These are phyloP conservation scores for Populus hybrid DNA, from an alignment of 441 rosid species.

Conservation along the genomic window DNA sequence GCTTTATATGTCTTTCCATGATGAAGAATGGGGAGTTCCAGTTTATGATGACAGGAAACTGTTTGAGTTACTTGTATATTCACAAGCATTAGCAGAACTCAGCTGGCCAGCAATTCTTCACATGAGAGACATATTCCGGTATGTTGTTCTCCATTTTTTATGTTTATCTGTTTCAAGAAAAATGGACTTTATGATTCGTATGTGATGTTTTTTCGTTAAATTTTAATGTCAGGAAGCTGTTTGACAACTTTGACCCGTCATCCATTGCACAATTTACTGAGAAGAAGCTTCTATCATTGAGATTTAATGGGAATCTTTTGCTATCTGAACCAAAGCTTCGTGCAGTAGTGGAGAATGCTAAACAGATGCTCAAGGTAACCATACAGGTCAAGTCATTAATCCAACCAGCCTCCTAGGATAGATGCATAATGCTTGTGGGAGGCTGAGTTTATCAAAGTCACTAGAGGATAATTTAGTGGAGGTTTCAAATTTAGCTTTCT, in stretches of 20 bases:
- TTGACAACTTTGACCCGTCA: slow-evolving; percentile 62
- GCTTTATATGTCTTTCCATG: slow-evolving; percentile 65
- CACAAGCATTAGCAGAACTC: slow-evolving; percentile 86
- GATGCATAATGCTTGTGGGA: neutral
- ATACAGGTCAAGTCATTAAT: slow-evolving; percentile 9
- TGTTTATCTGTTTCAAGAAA: neutral
- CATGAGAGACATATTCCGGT: slow-evolving; percentile 69
- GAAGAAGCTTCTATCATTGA: slow-evolving; percentile 63
- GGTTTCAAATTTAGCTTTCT: neutral
- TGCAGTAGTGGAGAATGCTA: slow-evolving; percentile 72
- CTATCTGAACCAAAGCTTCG: slow-evolving; percentile 84
- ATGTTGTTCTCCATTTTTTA: slow-evolving; percentile 13
- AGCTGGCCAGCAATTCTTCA: slow-evolving; percentile 77
- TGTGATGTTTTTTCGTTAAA: slow-evolving; percentile 20
- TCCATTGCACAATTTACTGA: slow-evolving; percentile 63
- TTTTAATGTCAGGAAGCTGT: slow-evolving; percentile 53
- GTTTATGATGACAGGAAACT: slow-evolving; percentile 70
- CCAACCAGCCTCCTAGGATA: neutral
- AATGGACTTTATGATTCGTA: neutral
- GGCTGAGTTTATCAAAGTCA: neutral
- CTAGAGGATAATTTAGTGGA: neutral
- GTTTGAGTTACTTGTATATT: slow-evolving; percentile 79
- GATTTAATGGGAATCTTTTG: slow-evolving; percentile 54
- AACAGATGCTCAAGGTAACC: slow-evolving; percentile 61
- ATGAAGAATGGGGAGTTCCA: slow-evolving; percentile 84